Conservation (phyloP, 768 basidiomycete species). For the Tricholoma flavovirens region DNA sequence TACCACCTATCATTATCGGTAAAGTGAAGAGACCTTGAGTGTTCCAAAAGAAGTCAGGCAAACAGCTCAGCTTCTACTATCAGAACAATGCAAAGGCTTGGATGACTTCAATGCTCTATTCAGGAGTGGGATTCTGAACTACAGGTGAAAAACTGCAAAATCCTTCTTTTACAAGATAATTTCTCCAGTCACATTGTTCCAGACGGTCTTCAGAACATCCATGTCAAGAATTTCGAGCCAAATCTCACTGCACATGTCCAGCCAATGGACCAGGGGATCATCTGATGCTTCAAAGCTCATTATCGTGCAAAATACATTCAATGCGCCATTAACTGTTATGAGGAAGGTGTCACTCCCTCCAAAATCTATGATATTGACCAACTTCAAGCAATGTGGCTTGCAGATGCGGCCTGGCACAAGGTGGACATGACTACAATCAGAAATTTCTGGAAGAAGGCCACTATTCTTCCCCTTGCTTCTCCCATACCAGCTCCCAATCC, state of each 20-base stretch:
- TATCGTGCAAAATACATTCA: slow-evolving; percentile 16
- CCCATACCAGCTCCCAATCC: not conserved
- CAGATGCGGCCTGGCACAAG: slow-evolving; percentile 13
- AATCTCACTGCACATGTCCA: slow-evolving; percentile 10
- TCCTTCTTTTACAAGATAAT: too few relatives aligned
- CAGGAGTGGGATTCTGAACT: too few relatives aligned
- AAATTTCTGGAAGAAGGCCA: not conserved
- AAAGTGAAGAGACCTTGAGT: slow-evolving; percentile 2
- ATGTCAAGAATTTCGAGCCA: slow-evolving; percentile 14
- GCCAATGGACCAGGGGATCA: not conserved
- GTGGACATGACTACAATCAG: not conserved
- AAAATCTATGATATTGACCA: slow-evolving; percentile 26
- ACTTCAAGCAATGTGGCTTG: slow-evolving; percentile 27
- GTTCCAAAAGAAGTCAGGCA: slow-evolving; percentile 1
- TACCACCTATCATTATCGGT: not conserved
- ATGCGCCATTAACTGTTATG: slow-evolving; percentile 16
- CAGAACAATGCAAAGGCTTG: slow-evolving; percentile 4
- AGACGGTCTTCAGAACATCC: slow-evolving; percentile 7
- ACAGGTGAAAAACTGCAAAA: too few relatives aligned
- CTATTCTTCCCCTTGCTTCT: not conserved
- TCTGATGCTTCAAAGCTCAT: not conserved
- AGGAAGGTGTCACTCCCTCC: not conserved
- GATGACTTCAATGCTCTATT: slow-evolving; percentile 1
- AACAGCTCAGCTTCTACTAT: slow-evolving; percentile 1
- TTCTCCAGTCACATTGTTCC: slow-evolving; percentile 7